Percentiles rank a stretch among this genome's conserved stretches.
Evolutionary conservation across 1,284 basidiomycete species (phyloP).

Genomic region (Grifola frondosa): DNA sequence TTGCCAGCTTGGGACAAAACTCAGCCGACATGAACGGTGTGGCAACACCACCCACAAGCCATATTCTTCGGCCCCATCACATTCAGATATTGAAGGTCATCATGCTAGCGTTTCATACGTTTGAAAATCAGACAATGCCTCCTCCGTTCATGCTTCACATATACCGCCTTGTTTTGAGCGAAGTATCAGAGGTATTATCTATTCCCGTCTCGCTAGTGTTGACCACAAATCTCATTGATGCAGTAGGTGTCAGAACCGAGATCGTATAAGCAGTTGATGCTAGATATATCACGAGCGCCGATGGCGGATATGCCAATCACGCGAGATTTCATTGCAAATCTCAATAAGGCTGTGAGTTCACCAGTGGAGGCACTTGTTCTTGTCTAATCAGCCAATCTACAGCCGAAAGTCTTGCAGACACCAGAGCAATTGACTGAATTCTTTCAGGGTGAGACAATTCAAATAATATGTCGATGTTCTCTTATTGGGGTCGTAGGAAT

Average conservation of each 20-base stretch:
- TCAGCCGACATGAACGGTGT: too few relatives aligned
- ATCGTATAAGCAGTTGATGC: slow-evolving; percentile 38
- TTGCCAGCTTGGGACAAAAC: too few relatives aligned
- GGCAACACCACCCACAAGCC: too few relatives aligned
- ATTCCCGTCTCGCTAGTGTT: neutral
- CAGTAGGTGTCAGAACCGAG: slow-evolving; percentile 40
- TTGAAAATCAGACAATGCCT: slow-evolving; percentile 47
- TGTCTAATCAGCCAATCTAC: neutral
- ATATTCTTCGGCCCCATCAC: slow-evolving; percentile 72
- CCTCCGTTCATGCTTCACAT: slow-evolving; percentile 61
- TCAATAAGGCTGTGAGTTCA: slow-evolving; percentile 47
- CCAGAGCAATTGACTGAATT: slow-evolving; percentile 63
- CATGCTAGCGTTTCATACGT: slow-evolving; percentile 57
- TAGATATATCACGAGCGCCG: slow-evolving; percentile 29
- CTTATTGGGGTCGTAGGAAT: slow-evolving; percentile 9
- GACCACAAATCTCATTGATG: neutral
- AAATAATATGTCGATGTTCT: neutral
- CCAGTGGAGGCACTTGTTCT: neutral
- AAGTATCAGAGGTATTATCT: slow-evolving; percentile 27
- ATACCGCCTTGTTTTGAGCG: slow-evolving; percentile 18
- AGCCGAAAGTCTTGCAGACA: slow-evolving; percentile 50
- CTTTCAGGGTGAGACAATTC: slow-evolving; percentile 47
- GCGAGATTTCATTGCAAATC: slow-evolving; percentile 30
- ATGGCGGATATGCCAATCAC: slow-evolving; percentile 11
- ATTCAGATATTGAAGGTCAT: slow-evolving; percentile 63